phyloP scores from a whole-genome alignment of 768 basidiomycete species.

The Boletus rubropictus region DNA sequence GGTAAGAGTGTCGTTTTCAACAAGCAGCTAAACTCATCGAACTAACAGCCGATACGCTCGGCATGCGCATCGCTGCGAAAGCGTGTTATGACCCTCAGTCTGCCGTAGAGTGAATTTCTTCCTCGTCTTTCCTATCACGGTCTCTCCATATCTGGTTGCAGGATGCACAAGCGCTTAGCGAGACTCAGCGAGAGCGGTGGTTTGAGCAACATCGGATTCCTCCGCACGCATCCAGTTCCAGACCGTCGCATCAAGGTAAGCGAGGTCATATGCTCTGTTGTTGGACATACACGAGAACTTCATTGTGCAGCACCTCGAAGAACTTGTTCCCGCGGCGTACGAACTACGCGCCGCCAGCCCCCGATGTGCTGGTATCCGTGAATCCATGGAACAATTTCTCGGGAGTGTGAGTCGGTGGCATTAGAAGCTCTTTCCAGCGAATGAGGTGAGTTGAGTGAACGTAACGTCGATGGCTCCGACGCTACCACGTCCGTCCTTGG shows the following conservation, averaged over 20 bases:
- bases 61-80: constrained; percentile 68
- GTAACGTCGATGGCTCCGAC: background rate
- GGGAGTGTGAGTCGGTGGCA: constrained; percentile 13
- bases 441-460: background rate
- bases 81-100: constrained; percentile 86
- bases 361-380: constrained; percentile 42
- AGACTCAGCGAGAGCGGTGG: constrained; percentile 43
- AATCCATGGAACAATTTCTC: constrained; percentile 25
- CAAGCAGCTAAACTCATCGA: background rate
- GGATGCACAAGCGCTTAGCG: constrained; percentile 68
- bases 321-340: constrained; percentile 53
- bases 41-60: constrained; percentile 76
- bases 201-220: constrained; percentile 45
- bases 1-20: constrained; percentile 34
- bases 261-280: background rate
- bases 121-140: background rate
- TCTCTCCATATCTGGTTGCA: constrained; percentile 23
- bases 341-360: constrained; percentile 50
- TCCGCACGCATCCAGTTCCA: constrained; percentile 78
- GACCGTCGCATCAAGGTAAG: constrained; percentile 66
- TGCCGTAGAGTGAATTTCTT: constrained; percentile 51
- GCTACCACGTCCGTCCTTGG: background rate
- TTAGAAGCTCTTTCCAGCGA: background rate
- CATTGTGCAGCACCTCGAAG: constrained; percentile 42
- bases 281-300: background rate